Percentiles rank a stretch among this genome's conserved stretches.
phyloP scores from a whole-genome alignment of 2,329 filamentous ascomycete genomes.

The Monosporascus sp. region DNA sequence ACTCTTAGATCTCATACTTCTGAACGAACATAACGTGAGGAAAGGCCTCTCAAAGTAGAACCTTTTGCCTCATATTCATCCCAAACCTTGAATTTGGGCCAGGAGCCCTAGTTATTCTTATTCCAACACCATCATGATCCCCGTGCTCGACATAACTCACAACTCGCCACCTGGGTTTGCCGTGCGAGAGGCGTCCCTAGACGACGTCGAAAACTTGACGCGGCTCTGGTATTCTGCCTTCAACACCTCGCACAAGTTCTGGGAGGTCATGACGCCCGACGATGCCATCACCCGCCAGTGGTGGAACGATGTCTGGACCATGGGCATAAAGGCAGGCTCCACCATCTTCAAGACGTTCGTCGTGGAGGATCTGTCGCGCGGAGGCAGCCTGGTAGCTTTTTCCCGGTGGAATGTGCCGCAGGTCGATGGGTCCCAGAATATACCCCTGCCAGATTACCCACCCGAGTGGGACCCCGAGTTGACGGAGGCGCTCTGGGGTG shows the following conservation, averaged over 20 bases:
- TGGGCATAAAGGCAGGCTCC: conserved; percentile 6
- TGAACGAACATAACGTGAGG: too few relatives aligned
- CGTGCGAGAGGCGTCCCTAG: conserved; percentile 4
- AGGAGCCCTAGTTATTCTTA: neutral
- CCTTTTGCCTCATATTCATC: neutral
- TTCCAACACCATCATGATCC: neutral
- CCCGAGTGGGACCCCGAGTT: conserved; percentile 7
- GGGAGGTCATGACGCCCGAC: conserved; percentile 2
- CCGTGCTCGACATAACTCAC: neutral
- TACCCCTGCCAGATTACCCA: conserved; percentile 5
- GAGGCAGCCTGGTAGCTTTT: conserved; percentile 4
- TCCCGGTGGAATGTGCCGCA: conserved; percentile 8
- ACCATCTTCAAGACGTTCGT: conserved; percentile 8
- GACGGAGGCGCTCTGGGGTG: conserved; percentile 7
- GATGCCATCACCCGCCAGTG: conserved; percentile 7
- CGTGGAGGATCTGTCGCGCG: conserved; percentile 5
- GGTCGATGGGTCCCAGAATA: conserved; percentile 5
- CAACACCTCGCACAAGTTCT: conserved; percentile 6
- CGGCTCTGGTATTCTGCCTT: conserved; percentile 10
- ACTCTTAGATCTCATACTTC: too few relatives aligned
- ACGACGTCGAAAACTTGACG: conserved; percentile 5
- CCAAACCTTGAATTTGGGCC: neutral
- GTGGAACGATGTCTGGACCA: conserved; percentile 4
- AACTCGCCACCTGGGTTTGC: conserved; percentile 3
- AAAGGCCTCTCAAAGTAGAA: neutral